Percentiles rank a stretch among this genome's conserved stretches.
Evolutionary conservation across 2,329 filamentous ascomycete species (phyloP).

Genomic region (Chaetomiaceae sp.): DNA sequence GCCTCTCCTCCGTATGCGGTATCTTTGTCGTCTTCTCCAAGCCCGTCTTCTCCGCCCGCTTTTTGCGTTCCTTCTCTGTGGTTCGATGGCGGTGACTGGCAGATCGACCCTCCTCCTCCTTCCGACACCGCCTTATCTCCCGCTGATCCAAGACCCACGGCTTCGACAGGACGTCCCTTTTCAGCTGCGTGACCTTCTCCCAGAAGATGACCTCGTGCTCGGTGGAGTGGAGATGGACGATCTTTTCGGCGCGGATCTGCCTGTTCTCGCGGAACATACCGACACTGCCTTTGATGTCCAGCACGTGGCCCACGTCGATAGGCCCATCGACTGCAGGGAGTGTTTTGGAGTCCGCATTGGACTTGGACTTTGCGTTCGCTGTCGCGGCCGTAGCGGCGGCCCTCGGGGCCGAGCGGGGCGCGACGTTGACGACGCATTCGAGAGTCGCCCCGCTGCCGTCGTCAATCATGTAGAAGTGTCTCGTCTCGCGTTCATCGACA

Average conservation of each 20-base stretch:
- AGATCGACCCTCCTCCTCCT: conserved; percentile 37
- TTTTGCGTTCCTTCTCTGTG: not conserved
- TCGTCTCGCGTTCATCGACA: conserved; percentile 45
- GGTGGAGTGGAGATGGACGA: conserved; percentile 46
- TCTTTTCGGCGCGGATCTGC: conserved; percentile 50
- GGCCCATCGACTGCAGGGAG: conserved; percentile 24
- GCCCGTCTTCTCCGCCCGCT: conserved; percentile 11
- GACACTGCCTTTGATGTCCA: conserved; percentile 54
- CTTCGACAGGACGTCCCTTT: conserved; percentile 42
- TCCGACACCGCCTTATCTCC: conserved; percentile 47
- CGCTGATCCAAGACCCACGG: conserved; percentile 52
- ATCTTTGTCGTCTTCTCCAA: not conserved
- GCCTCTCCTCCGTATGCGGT: not conserved
- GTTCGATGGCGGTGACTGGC: conserved; percentile 14
- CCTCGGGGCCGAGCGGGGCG: not conserved
- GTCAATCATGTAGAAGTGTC: conserved; percentile 55
- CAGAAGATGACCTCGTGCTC: conserved; percentile 55
- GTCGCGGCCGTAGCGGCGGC: not conserved
- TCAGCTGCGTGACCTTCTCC: conserved; percentile 50
- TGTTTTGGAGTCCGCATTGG: not conserved
- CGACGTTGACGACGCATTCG: conserved; percentile 37
- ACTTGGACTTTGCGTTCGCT: not conserved
- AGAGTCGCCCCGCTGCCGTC: conserved; percentile 60
- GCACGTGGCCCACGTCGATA: conserved; percentile 48
- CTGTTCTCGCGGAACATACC: conserved; percentile 42